Base-by-base conservation (phyloP, 345 rosid species). In the Nasturtium officinale region DNA sequence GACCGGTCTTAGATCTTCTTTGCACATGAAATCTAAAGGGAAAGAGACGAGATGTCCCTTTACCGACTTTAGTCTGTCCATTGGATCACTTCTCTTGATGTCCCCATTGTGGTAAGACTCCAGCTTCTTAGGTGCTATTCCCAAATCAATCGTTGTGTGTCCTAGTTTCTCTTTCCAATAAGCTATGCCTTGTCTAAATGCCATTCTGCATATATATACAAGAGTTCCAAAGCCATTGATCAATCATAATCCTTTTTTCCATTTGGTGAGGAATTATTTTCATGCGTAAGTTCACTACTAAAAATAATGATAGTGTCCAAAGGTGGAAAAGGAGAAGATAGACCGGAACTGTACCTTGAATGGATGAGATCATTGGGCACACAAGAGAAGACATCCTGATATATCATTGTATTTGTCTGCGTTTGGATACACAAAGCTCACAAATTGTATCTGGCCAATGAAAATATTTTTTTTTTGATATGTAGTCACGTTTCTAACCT, bases 11-110 rank as follows among this genome's bases (percentile, higher is more conserved):
- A 95, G 80, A 79, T 95, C 99, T 84, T 95, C 99, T 72, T 73
- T 78, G 84, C 87, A 79, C 99, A 91, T 88, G 82, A 95, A 95
- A 71, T 90, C 98, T 84, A 95, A 66, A 9, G 98, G 99, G 81
- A 86, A 90, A 9, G 96, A 86, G 82, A 95, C 99, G 11, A 95
- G 97, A 69, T 95, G 96, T 63, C 97, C 99, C 16, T 78, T 80
- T 7, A 91, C 75, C 1, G 90, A 65, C 68, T 72, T 73, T 55
- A 95, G 76, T 82, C 96, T 85, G 61, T 84, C 96, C 85, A 85
- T 37, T 2, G 96, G 90, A 65, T 90, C 86, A 0, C 75, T 80
- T 67, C 76, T 79, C 50, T 69, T 82, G 12, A 87, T 59, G 64
- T 85, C 93, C 47, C 96, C 96, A 18, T 86, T 85, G 47, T 75